A percentile compares a stretch with the other conserved stretches of the same genome.
phyloP scores from a whole-genome alignment of 192 early-diverging fungal species.

The Coemansia interrupta region DNA sequence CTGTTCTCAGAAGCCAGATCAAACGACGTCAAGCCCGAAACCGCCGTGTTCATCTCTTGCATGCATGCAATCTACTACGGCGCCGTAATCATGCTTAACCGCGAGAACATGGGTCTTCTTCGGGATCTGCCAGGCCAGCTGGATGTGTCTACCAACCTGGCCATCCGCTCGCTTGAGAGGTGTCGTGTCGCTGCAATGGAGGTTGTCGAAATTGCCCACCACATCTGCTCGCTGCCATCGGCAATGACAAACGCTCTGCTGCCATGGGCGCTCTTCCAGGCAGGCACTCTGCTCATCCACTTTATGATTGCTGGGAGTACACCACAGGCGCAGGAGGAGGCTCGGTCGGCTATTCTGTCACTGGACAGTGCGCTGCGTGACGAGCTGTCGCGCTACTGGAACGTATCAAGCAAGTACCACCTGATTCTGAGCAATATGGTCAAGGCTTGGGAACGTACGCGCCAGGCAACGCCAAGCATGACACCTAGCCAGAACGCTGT shows the following conservation, averaged over 20 bases:
- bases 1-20: conserved; percentile 23
- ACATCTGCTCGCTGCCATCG: conserved; percentile 42
- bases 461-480: conserved; percentile 38
- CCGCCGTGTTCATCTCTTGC: conserved; percentile 36
- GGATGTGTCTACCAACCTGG: conserved; percentile 46
- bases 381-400: conserved; percentile 52
- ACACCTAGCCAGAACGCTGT: conserved; percentile 13
- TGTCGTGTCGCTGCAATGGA: conserved; percentile 51
- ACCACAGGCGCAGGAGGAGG: conserved; percentile 49
- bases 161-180: conserved; percentile 47
- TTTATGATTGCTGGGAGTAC: conserved; percentile 53
- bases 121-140: conserved; percentile 40
- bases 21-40: conserved; percentile 24
- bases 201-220: conserved; percentile 45
- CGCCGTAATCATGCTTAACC: conserved; percentile 49
- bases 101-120: conserved; percentile 52
- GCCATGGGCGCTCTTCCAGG: conserved; percentile 54
- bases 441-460: conserved; percentile 53
- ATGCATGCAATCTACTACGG: conserved; percentile 51
- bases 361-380: conserved; percentile 43
- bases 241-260: conserved; percentile 48
- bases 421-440: conserved; percentile 48
- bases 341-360: conserved; percentile 44
- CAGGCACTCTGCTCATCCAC: conserved; percentile 52
- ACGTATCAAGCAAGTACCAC: conserved; percentile 51